Conservation (phyloP, 345 rosid species). For the Boechera stricta region DNA sequence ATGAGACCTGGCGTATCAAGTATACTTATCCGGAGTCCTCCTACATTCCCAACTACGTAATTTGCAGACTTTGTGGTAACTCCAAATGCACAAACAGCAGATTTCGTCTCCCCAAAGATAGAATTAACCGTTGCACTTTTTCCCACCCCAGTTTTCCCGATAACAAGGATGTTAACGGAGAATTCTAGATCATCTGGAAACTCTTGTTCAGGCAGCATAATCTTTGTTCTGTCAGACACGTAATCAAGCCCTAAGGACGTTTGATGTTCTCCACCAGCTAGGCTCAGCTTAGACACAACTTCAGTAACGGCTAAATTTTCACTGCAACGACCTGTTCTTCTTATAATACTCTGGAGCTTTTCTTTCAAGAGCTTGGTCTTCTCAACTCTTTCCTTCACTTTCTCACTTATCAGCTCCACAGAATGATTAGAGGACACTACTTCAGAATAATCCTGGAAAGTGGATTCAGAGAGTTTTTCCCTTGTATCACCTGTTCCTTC, state of each 20-base stretch:
- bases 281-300: slow-evolving; percentile 48
- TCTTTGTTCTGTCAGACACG: slow-evolving; percentile 47
- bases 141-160: slow-evolving; percentile 88
- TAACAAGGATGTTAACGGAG: slow-evolving; percentile 65
- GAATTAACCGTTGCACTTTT: slow-evolving; percentile 85
- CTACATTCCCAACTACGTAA: slow-evolving; percentile 56
- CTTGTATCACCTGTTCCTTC: slow-evolving; percentile 27
- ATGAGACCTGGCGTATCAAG: slow-evolving; percentile 81
- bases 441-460: slow-evolving; percentile 24
- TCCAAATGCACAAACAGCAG: slow-evolving; percentile 57
- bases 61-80: slow-evolving; percentile 55
- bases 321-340: slow-evolving; percentile 50
- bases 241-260: slow-evolving; percentile 43
- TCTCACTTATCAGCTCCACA: slow-evolving; percentile 44
- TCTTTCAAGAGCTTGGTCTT: slow-evolving; percentile 55
- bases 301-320: slow-evolving; percentile 55
- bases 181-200: slow-evolving; percentile 52
- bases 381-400: slow-evolving; percentile 56
- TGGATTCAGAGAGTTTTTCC: slow-evolving; percentile 43
- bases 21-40: slow-evolving; percentile 59
- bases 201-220: slow-evolving; percentile 53
- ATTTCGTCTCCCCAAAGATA: slow-evolving; percentile 62
- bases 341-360: slow-evolving; percentile 65
- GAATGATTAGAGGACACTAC: slow-evolving; percentile 5
- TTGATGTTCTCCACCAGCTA: slow-evolving; percentile 39